Evolutionary conservation across 306 rosid species (phyloP).

Genomic region (Cucurbita ficifolia): DNA sequence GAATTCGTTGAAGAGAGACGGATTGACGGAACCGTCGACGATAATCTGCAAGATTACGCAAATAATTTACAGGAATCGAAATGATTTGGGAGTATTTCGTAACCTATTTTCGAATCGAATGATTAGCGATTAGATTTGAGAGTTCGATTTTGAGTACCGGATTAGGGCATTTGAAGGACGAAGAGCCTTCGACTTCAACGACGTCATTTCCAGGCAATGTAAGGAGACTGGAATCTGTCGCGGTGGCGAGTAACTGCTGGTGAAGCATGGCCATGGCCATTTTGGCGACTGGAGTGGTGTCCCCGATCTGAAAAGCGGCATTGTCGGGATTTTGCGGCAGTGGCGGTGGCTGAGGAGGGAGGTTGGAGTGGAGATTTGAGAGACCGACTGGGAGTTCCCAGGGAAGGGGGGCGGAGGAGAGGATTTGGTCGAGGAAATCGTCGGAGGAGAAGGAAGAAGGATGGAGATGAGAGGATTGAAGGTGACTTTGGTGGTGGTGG

Average conservation of each 20-base stretch:
- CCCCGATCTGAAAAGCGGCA: slow-evolving; percentile 26
- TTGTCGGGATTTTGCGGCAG: slow-evolving; percentile 7
- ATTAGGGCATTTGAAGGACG: slow-evolving; percentile 30
- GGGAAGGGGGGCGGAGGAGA: slow-evolving; percentile 33
- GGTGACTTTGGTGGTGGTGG: slow-evolving; percentile 6
- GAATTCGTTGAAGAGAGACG: slow-evolving; percentile 39
- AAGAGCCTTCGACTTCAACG: slow-evolving; percentile 16
- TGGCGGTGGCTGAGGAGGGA: neutral
- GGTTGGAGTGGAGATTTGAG: slow-evolving; percentile 15
- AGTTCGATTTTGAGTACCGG: slow-evolving; percentile 10
- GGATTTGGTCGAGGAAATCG: slow-evolving; percentile 50
- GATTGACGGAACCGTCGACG: slow-evolving; percentile 24
- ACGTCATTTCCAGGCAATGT: slow-evolving; percentile 30
- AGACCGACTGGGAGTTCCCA: slow-evolving; percentile 20
- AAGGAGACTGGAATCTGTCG: slow-evolving; percentile 21
- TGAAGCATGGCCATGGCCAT: slow-evolving; percentile 36
- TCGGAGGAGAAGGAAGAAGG: slow-evolving; percentile 23
- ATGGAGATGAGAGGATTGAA: slow-evolving; percentile 14
- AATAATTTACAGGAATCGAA: neutral
- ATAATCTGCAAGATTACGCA: slow-evolving; percentile 11
- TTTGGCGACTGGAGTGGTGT: slow-evolving; percentile 5
- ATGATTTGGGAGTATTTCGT: neutral
- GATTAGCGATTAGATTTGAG: neutral
- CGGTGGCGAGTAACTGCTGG: slow-evolving; percentile 22
- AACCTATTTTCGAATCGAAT: neutral